Evolutionary conservation across 2,329 filamentous ascomycete genomes (phyloP), one percentile per base, ranked within the genome.

Genomic region (Pleurostoma richardsiae): DNA sequence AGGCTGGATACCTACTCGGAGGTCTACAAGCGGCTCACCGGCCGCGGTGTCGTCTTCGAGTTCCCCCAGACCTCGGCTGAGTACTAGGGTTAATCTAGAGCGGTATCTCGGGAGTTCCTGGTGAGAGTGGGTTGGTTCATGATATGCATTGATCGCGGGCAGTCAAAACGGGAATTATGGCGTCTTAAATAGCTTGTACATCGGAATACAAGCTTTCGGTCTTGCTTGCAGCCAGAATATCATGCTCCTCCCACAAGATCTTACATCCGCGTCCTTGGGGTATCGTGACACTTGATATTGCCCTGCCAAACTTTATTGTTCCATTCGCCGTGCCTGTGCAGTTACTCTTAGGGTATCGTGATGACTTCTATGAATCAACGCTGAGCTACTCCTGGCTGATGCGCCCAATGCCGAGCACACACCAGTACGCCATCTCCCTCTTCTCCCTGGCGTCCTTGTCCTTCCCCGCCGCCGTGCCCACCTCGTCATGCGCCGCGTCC

Each of bases 1-100:
- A 85, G 94, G 73, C 89, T 99, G 64, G 94, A 99, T 78, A 96
- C 92, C 72, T 99, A 99, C 84, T 89, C 90, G 59, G 94, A 99
- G 85, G 94, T 99, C 71, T 99, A 99, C 88, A 90, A 90, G 76
- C 86, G 90, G 68, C 81, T 99, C 70, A 99, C 94, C 55, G 94
- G 94, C 76, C 94, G 95, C 77, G 84, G 84, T 71, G 94, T 97
- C 71, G 84, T 85, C 76, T 99, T 99, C 71, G 94, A 99, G 85
- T 99, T 99, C 85, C 94, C 94, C 66, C 88, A 95, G 80, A 81
- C 80, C 69, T 79, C 79, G 67, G 73, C 82, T 61, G 91, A 96
- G 70, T 95, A 88, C 78, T 95, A 94, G 79, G 79, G 66, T 54
- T 45, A 30, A 30, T 50, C 8, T 8, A n/a, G 33, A n/a, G 8